Percentiles rank a stretch among this genome's conserved stretches.
These are phyloP conservation scores for Euphorbia celastroides DNA, from an alignment of 441 rosid species.

Conservation along the genomic window DNA sequence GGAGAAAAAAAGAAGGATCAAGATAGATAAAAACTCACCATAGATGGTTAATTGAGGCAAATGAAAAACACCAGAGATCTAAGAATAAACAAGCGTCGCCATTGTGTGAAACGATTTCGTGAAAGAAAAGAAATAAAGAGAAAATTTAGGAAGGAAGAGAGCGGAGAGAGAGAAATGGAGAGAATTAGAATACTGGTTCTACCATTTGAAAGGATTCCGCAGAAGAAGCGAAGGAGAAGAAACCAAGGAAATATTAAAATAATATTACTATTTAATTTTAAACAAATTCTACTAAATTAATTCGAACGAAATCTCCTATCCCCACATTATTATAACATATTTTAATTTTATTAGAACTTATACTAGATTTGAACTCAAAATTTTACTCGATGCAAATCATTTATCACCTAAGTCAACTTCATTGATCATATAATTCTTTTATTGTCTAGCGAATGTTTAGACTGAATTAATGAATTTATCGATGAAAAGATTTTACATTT, in stretches of 20 bases:
- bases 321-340: no score
- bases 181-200: slow-evolving; percentile 29
- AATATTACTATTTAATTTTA: not conserved
- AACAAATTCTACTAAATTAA: not conserved
- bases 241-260: not conserved
- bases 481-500: no score
- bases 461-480: no score
- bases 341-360: no score
- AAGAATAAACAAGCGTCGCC: slow-evolving; percentile 19
- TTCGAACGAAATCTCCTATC: no score
- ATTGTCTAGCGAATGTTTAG: no score
- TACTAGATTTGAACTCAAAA: no score
- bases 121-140: slow-evolving; percentile 15
- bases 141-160: slow-evolving; percentile 5
- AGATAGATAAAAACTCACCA: slow-evolving; percentile 33
- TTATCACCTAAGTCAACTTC: no score
- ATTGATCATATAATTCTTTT: no score
- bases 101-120: slow-evolving; percentile 29
- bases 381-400: no score
- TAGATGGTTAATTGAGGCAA: slow-evolving; percentile 20
- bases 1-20: not conserved
- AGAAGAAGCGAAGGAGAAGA: not conserved
- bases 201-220: not conserved
- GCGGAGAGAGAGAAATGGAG: slow-evolving; percentile 11
- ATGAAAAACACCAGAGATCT: slow-evolving; percentile 23